Evolutionary conservation across 768 basidiomycete genomes (phyloP).

Genomic region (Lactarius akahatsu): DNA sequence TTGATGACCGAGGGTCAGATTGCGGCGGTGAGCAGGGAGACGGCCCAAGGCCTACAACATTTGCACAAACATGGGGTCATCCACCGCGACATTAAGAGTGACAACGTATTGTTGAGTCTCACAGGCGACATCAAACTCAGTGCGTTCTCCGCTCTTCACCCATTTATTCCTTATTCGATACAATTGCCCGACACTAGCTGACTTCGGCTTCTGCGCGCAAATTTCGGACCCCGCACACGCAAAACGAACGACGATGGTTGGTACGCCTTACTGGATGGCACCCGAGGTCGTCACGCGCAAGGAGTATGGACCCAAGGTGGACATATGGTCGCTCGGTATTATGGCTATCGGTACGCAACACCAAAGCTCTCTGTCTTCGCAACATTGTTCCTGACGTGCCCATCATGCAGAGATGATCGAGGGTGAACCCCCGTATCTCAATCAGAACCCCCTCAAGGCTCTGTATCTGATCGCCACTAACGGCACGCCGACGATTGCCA

Average conservation of each 20-base stretch:
- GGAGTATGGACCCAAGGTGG: slow-evolving; percentile 98
- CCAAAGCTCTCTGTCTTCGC: slow-evolving; percentile 20
- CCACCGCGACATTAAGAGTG: slow-evolving; percentile 98
- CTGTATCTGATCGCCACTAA: slow-evolving; percentile 98
- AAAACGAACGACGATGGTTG: slow-evolving; percentile 97
- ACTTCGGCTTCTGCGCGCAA: slow-evolving; percentile 99
- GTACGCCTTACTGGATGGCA: slow-evolving; percentile 99
- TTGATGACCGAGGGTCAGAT: slow-evolving; percentile 99
- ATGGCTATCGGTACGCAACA: slow-evolving; percentile 79
- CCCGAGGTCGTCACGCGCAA: slow-evolving; percentile 97
- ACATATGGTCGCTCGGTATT: slow-evolving; percentile 95
- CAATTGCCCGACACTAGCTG: slow-evolving; percentile 52
- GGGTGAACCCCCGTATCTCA: slow-evolving; percentile 94
- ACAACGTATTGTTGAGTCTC: slow-evolving; percentile 91
- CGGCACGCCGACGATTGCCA: slow-evolving; percentile 94
- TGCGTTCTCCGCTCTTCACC: slow-evolving; percentile 44
- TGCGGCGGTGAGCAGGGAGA: slow-evolving; percentile 92
- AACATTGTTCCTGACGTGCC: slow-evolving; percentile 8
- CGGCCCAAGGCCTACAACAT: slow-evolving; percentile 90
- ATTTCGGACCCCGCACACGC: slow-evolving; percentile 80
- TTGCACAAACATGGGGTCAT: slow-evolving; percentile 96
- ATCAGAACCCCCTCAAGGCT: slow-evolving; percentile 95
- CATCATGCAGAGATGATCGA: slow-evolving; percentile 85
- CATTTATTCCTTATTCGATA: neutral
- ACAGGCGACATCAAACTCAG: slow-evolving; percentile 97